These are phyloP conservation scores for Hordeum marinum DNA, from an alignment of 176 grass and related monocot species.

Conservation along the genomic window DNA sequence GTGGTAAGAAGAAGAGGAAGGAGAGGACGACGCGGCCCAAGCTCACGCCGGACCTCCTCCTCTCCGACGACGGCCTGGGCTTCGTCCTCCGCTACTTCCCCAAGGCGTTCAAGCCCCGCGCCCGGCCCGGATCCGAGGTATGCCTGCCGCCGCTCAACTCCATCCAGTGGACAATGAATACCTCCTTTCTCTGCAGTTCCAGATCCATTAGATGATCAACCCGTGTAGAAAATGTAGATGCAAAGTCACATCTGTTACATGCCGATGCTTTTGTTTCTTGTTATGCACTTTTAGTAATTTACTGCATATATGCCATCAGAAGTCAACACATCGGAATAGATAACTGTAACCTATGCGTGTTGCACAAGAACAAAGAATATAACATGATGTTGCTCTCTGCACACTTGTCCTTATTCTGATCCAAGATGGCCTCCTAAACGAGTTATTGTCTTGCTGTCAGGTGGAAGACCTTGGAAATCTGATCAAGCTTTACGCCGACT, in stretches of 20 bases:
- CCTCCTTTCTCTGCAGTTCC: not conserved
- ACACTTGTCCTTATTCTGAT: not conserved
- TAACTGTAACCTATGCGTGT: not conserved
- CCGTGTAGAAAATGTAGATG: not conserved
- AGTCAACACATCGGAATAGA: not conserved
- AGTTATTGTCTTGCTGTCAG: constrained; percentile 25
- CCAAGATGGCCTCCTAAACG: not conserved
- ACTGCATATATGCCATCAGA: not conserved
- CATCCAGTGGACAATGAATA: not conserved
- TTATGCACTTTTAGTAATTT: not conserved
- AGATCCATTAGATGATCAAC: not conserved
- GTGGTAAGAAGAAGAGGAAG: constrained; percentile 36
- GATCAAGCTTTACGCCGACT: constrained; percentile 65
- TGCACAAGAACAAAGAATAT: not conserved
- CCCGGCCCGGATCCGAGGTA: constrained; percentile 62
- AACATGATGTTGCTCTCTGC: not conserved
- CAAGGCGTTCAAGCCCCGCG: constrained; percentile 61
- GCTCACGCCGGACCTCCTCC: constrained; percentile 64
- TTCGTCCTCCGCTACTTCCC: constrained; percentile 78
- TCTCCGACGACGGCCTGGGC: constrained; percentile 79
- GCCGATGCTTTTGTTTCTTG: not conserved
- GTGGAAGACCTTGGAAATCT: constrained; percentile 79
- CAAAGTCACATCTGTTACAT: not conserved
- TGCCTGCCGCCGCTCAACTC: not conserved
- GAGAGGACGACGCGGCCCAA: constrained; percentile 56